Evolutionary conservation across 768 basidiomycete genomes (phyloP), one percentile per base, ranked within the genome.

Genomic region (Leccinum sublutescens): DNA sequence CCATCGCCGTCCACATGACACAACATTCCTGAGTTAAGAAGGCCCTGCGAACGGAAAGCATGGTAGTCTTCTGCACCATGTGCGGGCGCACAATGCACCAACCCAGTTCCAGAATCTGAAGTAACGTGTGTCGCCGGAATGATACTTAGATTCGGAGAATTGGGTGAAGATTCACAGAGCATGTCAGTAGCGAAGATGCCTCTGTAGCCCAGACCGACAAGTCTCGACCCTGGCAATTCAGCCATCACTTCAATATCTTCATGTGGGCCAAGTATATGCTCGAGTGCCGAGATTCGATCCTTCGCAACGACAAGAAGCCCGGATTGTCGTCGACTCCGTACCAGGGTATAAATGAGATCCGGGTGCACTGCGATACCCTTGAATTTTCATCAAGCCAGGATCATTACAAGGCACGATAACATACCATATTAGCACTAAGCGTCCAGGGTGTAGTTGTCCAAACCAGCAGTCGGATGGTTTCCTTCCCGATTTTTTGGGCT

Each of bases 381-480:
- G 33, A 15, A n/a, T 15, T 34, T 49, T 50, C 8, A 53, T 51
- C 8, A 54, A 15, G 31, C 17, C 33, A 27, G 40, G 45, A 9
- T 60, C 36, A 62, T 9, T 12, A 38, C 15, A 45, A 55, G 52
- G 49, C 33, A 19, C 25, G n/a, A 31, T 45, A 9, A 57, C 81
- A 45, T 64, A 94, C 95, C 90, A 95, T 93, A 68, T 99, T 98
- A 2, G 93, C 92, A 5, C 91, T 93, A 50, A 98, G 76, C 4
- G 93, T 98, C 96, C 96, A 99, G 1, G 96, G 92, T 0, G 96
- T 98, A 4, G 96, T 98, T 2, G 96, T 98, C 96, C 96, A 99
- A 4, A 96, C 89, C 17, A 94, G 77, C 10, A 97, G 65, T 29
- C 80, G 79, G 11, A 87, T 73, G 52, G 66, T 17, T 63, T 70